phyloP scores from a whole-genome alignment of 345 rosid species.

The Ricinus communis region DNA sequence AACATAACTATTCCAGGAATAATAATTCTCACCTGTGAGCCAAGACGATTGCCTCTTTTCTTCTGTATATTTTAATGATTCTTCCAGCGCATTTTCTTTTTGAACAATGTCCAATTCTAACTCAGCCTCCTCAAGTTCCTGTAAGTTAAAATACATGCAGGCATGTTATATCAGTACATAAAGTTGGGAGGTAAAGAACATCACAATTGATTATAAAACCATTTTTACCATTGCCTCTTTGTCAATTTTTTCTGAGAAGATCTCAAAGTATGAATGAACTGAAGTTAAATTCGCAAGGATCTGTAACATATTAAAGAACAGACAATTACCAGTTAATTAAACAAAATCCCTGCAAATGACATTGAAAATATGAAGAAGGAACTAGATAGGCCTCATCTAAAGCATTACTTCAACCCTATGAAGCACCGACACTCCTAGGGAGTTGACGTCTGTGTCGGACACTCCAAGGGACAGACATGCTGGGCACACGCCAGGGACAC shows the following conservation, averaged over 20 bases:
- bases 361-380: background rate
- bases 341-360: background rate
- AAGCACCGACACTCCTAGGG: too few relatives aligned
- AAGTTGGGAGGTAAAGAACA: conserved; percentile 12
- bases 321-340: conserved; percentile 1
- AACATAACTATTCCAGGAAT: background rate
- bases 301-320: conserved; percentile 36
- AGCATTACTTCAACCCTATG: too few relatives aligned
- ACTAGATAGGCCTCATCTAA: background rate
- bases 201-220: background rate
- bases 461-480: too few relatives aligned
- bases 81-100: conserved; percentile 39
- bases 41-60: conserved; percentile 34
- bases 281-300: conserved; percentile 66
- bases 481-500: too few relatives aligned
- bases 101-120: conserved; percentile 60
- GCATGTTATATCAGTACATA: conserved; percentile 11
- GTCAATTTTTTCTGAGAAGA: conserved; percentile 49
- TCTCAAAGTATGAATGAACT: conserved; percentile 61
- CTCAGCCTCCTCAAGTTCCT: conserved; percentile 81
- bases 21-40: conserved; percentile 36
- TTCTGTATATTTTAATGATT: conserved; percentile 33
- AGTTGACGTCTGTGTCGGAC: too few relatives aligned
- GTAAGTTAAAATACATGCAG: conserved; percentile 20
- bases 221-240: conserved; percentile 55